A percentile compares a stretch with the other conserved stretches of the same genome.
phyloP scores from a whole-genome alignment of 1,284 basidiomycete genomes.

The Fomitopsis schrenkii region DNA sequence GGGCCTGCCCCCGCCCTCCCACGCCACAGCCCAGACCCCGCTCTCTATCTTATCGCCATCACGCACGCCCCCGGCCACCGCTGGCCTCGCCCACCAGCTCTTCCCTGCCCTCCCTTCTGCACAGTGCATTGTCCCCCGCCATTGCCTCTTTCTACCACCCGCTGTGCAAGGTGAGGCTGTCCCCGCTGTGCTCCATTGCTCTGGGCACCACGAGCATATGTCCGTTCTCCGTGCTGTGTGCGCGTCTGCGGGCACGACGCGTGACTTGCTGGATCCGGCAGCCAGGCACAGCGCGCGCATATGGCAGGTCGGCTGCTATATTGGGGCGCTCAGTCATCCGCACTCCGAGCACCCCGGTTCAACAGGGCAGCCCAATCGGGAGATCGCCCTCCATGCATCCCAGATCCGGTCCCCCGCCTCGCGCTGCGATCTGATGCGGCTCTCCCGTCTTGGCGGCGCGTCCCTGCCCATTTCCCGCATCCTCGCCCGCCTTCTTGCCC shows the following conservation, averaged over 20 bases:
- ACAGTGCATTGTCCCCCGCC: neutral
- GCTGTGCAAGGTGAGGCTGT: neutral
- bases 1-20: conserved; percentile 5
- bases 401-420: conserved; percentile 1
- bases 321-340: conserved; percentile 1
- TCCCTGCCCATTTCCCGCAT: neutral
- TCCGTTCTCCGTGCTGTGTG: neutral
- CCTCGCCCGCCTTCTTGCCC: neutral
- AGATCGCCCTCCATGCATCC: conserved; percentile 1
- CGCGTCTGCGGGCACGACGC: neutral
- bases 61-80: neutral
- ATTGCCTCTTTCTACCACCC: neutral
- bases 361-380: conserved; percentile 1
- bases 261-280: neutral
- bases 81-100: neutral
- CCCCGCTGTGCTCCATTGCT: neutral
- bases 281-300: conserved; percentile 6
- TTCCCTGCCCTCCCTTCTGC: neutral
- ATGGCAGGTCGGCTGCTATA: conserved; percentile 6
- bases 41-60: conserved; percentile 9
- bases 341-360: conserved; percentile 4
- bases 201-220: neutral
- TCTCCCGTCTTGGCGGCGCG: neutral
- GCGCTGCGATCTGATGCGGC: conserved; percentile 1
- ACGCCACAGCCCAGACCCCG: conserved; percentile 7